These are phyloP conservation scores for Boletus edulis DNA, from an alignment of 768 basidiomycete genomes.

Conservation along the genomic window DNA sequence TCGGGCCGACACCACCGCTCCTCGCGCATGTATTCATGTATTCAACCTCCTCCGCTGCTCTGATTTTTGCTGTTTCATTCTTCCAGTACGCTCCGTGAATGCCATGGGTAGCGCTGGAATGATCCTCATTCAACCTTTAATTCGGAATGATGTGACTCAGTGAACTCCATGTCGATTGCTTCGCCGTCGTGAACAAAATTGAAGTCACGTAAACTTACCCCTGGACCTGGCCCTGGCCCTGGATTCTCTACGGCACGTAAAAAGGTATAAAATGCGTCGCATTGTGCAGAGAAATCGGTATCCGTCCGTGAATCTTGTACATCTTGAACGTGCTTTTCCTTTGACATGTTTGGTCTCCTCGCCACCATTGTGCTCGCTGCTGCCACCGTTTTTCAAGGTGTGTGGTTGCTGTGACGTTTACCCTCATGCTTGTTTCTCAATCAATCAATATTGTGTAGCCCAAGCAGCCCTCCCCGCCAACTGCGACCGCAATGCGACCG, in stretches of 20 bases:
- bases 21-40: too few species aligned
- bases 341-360: constrained; percentile 19
- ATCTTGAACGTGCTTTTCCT: not conserved
- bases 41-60: not conserved
- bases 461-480: constrained; percentile 38
- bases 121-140: not conserved
- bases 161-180: not conserved
- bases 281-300: not conserved
- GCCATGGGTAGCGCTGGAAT: not conserved
- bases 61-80: not conserved
- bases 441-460: constrained; percentile 35
- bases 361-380: constrained; percentile 15
- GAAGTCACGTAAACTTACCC: not conserved
- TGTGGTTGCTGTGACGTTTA: not conserved
- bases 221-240: too few species aligned
- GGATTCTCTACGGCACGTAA: too few species aligned
- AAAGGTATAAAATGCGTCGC: not conserved
- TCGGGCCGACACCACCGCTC: too few species aligned
- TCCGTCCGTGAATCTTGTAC: not conserved
- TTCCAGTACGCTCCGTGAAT: not conserved
- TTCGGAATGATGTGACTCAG: too few species aligned
- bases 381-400: constrained; percentile 14
- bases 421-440: not conserved
- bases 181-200: not conserved
- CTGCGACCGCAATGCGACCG: constrained; percentile 62